phyloP scores from a whole-genome alignment of 176 grass and related monocot genomes.

The Musa itinerans region DNA sequence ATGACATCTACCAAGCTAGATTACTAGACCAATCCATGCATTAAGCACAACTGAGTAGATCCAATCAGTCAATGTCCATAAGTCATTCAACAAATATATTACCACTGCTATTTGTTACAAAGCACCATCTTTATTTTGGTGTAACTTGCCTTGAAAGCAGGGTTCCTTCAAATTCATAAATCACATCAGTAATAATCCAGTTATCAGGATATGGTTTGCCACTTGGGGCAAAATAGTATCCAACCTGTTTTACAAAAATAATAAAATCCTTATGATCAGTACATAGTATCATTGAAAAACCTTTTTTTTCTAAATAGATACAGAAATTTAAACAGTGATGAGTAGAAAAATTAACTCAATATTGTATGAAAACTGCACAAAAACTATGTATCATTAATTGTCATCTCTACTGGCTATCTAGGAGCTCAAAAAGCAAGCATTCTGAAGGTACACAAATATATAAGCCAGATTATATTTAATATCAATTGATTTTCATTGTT shows the following conservation, averaged over 20 bases:
- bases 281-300: no score
- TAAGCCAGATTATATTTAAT: background rate
- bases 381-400: background rate
- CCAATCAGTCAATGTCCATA: background rate
- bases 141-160: slow-evolving; percentile 92
- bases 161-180: slow-evolving; percentile 81
- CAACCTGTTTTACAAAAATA: slow-evolving; percentile 61
- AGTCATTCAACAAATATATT: background rate
- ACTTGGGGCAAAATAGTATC: slow-evolving; percentile 97
- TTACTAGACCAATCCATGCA: background rate
- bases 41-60: background rate
- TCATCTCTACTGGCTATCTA: background rate
- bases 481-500: background rate
- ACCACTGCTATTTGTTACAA: background rate
- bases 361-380: background rate
- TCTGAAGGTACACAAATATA: background rate
- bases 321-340: background rate
- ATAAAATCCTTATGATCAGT: background rate
- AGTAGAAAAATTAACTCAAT: background rate
- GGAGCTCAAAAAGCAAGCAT: background rate
- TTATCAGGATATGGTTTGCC: slow-evolving; percentile 97
- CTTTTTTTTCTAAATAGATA: background rate
- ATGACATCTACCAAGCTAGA: background rate
- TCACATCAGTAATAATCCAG: slow-evolving; percentile 93
- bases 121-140: slow-evolving; percentile 7